Conservation (phyloP, 768 basidiomycete species). For the Botryobasidium botryosum region DNA sequence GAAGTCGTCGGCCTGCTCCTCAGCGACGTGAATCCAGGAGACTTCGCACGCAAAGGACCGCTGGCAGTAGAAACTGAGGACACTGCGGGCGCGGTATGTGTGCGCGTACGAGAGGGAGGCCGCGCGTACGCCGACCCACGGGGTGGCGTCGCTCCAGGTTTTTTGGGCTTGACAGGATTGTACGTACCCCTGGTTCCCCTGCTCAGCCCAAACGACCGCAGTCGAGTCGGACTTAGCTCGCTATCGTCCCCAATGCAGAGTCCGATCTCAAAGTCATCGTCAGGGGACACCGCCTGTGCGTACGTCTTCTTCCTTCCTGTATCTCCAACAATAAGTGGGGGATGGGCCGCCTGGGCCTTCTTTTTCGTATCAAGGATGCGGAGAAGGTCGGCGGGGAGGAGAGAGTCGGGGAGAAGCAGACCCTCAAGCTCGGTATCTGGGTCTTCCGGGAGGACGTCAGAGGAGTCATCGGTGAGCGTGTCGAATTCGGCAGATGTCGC, state of each 20-base stretch:
- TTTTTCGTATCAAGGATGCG: constrained; percentile 39
- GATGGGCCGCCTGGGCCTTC: constrained; percentile 35
- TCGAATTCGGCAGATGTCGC: constrained; percentile 47
- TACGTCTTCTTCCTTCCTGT: background rate
- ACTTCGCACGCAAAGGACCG: too few relatives aligned
- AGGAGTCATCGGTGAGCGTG: constrained; percentile 56
- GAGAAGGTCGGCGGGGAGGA: constrained; percentile 39
- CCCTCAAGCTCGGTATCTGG: constrained; percentile 51
- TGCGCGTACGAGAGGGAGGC: too few relatives aligned
- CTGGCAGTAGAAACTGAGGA: too few relatives aligned
- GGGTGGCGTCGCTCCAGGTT: too few relatives aligned
- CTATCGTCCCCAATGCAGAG: constrained; percentile 70
- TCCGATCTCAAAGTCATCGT: constrained; percentile 76
- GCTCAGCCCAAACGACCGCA: constrained; percentile 21
- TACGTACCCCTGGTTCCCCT: too few relatives aligned
- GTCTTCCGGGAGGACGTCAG: constrained; percentile 35
- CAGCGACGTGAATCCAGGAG: too few relatives aligned
- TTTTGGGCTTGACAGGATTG: too few relatives aligned
- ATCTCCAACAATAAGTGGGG: too few relatives aligned
- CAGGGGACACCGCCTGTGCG: constrained; percentile 28
- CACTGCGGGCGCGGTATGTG: too few relatives aligned
- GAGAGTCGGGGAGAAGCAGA: constrained; percentile 52
- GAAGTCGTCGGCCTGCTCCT: too few relatives aligned
- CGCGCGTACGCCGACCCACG: too few relatives aligned
- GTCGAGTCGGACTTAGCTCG: constrained; percentile 64